A percentile compares a stretch with the other conserved stretches of the same genome.
phyloP scores from a whole-genome alignment of 768 basidiomycete species.

The Dendrothele bispora region DNA sequence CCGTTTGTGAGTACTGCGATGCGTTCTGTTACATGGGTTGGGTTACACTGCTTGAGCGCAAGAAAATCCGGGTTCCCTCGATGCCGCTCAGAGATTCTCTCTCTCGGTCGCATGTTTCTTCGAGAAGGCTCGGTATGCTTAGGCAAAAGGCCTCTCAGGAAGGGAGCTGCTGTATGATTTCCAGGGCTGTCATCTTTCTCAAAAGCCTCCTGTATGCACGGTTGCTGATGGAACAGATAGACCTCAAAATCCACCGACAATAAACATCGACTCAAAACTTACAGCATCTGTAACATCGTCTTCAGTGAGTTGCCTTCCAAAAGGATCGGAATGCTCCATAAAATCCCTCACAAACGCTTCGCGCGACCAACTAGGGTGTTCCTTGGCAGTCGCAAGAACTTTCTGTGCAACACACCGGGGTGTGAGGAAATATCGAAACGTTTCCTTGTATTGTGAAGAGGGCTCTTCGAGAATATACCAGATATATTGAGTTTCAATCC shows the following conservation, averaged over 20 bases:
- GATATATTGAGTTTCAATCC: slow-evolving; percentile 68
- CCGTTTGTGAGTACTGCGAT: slow-evolving; percentile 52
- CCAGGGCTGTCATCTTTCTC: not conserved
- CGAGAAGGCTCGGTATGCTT: not conserved
- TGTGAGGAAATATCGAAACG: slow-evolving; percentile 49
- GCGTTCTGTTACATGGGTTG: slow-evolving; percentile 63
- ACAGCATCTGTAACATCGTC: slow-evolving; percentile 2
- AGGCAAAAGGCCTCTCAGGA: not conserved
- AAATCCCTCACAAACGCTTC: slow-evolving; percentile 36
- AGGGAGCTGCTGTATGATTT: not conserved
- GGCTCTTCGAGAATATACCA: slow-evolving; percentile 61
- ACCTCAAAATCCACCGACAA: not conserved
- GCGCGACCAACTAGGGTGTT: slow-evolving; percentile 28
- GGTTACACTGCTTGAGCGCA: slow-evolving; percentile 54
- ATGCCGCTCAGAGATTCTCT: slow-evolving; percentile 4
- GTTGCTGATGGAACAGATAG: not conserved
- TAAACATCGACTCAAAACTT: not conserved
- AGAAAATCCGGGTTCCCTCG: slow-evolving; percentile 52
- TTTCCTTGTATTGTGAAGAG: slow-evolving; percentile 40
- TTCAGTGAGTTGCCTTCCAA: not conserved
- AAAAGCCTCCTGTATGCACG: not conserved
- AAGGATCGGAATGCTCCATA: slow-evolving; percentile 13
- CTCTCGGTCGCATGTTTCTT: not conserved
- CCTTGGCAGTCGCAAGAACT: slow-evolving; percentile 35
- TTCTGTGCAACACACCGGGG: slow-evolving; percentile 53